phyloP scores from a whole-genome alignment of 441 rosid species.

The Breynia disticha region DNA sequence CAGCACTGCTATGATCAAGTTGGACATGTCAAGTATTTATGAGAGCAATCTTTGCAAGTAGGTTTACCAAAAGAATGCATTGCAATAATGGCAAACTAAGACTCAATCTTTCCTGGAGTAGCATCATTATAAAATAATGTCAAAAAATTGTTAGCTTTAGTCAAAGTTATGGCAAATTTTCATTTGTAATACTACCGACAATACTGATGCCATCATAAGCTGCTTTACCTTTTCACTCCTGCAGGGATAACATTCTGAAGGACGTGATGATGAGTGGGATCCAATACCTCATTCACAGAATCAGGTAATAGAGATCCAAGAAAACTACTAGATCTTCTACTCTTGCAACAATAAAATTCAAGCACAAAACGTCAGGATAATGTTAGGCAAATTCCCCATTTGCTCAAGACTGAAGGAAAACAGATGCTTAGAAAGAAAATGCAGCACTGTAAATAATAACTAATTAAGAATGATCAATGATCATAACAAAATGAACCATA shows the following conservation, averaged over 20 bases:
- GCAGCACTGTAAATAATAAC: neutral
- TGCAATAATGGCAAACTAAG: too few relatives aligned
- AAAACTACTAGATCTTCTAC: slow-evolving; percentile 54
- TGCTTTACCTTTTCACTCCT: slow-evolving; percentile 59
- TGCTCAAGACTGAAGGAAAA: too few relatives aligned
- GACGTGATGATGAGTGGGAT: slow-evolving; percentile 71
- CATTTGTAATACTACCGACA: neutral
- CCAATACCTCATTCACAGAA: slow-evolving; percentile 67
- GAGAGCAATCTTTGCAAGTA: too few relatives aligned
- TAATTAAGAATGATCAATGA: too few relatives aligned
- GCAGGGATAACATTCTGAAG: slow-evolving; percentile 58
- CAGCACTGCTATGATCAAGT: too few relatives aligned
- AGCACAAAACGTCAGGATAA: slow-evolving; percentile 8
- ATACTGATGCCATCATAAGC: neutral
- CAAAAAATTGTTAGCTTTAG: neutral
- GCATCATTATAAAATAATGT: too few relatives aligned
- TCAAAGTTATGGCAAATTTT: neutral
- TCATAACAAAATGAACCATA: too few relatives aligned
- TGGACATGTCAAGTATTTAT: too few relatives aligned
- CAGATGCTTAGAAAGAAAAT: too few relatives aligned
- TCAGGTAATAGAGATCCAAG: slow-evolving; percentile 76
- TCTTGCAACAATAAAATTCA: slow-evolving; percentile 23
- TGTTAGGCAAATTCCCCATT: too few relatives aligned
- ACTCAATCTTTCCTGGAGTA: too few relatives aligned
- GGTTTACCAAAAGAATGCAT: too few relatives aligned